Conservation (phyloP, 441 rosid genomes). For the Gossypium lobatum region DNA sequence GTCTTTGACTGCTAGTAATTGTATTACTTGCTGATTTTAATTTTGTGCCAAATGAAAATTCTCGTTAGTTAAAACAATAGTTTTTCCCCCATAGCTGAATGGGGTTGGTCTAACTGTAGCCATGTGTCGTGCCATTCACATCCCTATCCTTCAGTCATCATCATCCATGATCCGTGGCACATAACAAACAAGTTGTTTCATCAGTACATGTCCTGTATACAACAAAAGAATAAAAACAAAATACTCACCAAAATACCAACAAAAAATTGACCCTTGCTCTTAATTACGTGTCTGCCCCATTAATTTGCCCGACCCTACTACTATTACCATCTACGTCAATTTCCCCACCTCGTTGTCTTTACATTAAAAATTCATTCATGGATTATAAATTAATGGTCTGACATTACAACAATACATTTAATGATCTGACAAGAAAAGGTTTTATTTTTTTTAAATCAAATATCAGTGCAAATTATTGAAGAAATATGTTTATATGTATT, state of each 20-base stretch:
- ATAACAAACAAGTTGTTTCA: neutral
- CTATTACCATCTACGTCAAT: neutral
- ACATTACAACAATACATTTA: too few species aligned
- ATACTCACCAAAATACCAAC: neutral
- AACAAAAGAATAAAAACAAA: neutral
- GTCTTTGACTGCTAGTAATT: neutral
- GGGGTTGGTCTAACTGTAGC: neutral
- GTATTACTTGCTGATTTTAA: neutral
- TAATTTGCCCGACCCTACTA: neutral
- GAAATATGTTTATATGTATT: neutral
- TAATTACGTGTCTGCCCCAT: neutral
- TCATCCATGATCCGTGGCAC: neutral
- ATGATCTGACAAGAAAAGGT: too few species aligned
- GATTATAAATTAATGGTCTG: neutral
- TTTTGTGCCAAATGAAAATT: too few species aligned
- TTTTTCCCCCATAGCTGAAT: neutral
- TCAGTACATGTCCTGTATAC: neutral
- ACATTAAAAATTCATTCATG: neutral
- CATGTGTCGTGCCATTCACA: neutral
- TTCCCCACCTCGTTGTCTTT: neutral
- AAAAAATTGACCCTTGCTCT: neutral
- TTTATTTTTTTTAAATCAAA: too few species aligned
- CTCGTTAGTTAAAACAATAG: too few species aligned
- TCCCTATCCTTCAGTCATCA: neutral
- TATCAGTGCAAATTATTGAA: neutral